Base-by-base conservation (phyloP, 2,329 filamentous ascomycete genomes). In the Cadophora sp. region DNA sequence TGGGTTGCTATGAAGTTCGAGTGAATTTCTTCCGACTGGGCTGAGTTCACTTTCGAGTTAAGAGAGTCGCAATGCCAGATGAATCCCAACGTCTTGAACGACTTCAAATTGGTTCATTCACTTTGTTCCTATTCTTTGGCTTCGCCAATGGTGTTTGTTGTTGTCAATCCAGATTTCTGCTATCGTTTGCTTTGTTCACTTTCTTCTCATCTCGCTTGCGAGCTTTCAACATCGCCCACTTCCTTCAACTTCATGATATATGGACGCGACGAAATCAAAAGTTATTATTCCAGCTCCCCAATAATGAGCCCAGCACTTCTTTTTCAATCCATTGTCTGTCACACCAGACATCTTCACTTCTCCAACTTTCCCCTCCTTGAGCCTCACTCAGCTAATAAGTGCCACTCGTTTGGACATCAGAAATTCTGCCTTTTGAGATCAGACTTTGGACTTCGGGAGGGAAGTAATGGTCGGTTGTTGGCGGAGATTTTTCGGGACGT, bases 1-100 rank as follows among this genome's bases (percentile, higher is more conserved):
- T 43, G 34, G 9, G 31, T 59, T 40, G 9, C 1, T 7, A 46
- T 46, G n/a, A 40, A 9, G n/a, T 22, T 43, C n/a, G 5, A 29
- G 31, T 59, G 31, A 59, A 59, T 43, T 37, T 11, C 3, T 2
- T 12, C 8, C 31, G 34, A n/a, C 19, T 26, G 22, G 43, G 55
- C 22, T 40, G 31, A 43, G 55, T 43, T 59, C 55, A 43, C 34
- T 24, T 58, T 59, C 34, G n/a, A 59, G n/a, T 14, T 14, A n/a
- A 37, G 34, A n/a, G 34, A 59, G 4, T 59, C 34, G 12, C 12
- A 16, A 40, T 5, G 19, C n/a, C 7, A 26, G 34, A 27, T 40
- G 29, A 40, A 26, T 24, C 26, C 16, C 11, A 2, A 16, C 6
- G 4, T 24, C n/a, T 40, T 14, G 7, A 11, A 27, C 4, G 22